Base-by-base conservation (phyloP, 31 red algal genomes). In the Porphyra umbilicalis region DNA sequence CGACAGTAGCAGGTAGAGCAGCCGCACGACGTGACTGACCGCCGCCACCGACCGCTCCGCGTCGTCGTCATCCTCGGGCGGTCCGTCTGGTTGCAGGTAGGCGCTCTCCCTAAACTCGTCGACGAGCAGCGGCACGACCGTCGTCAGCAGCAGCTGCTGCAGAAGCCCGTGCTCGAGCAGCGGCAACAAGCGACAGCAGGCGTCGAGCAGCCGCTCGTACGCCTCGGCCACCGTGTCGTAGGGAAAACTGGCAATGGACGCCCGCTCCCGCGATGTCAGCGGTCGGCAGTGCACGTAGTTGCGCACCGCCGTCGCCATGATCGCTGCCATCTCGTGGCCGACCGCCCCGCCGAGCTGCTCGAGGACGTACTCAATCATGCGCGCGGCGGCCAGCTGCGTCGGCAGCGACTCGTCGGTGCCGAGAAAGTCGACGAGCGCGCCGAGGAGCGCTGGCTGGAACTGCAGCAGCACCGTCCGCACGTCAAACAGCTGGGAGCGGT, bases 181-280 rank as follows among this genome's bases (percentile, higher is more conserved):
- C 33, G 91, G 91, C 46, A 93, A 88, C 35, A 93, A 71, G 38
- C 91, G 85, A 34, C 91, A 93, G 75, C 86, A 93, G 10, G 85
- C 85, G 79, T 93, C 91, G 39, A 88, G 88, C 46, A 93, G 79
- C 32, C 91, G 91, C 67, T 93, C 91, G 78, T 88, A 93, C 40
- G 86, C 88, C 81, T 93, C 91, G 76, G 88, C 91, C 85, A 93
- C 85, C 10, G 91, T 88, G 71, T 93, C 91, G 91, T 93, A 93
- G 16, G 85, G 82, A 34, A 93, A 93, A 14, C 85, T 84, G 6
- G 82, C 76, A 33, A 86, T 86, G 13, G 91, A 85, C 71, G 91
- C 82, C 35, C 91, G 86, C 82, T 93, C 91, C 36, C 91, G 81
- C 32, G 91, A 79, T 11, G 86, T 86, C 83, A 93, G 85, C 34